These are phyloP conservation scores for Beauveria sp. DNA, from an alignment of 2,329 filamentous ascomycete species.

Conservation along the genomic window DNA sequence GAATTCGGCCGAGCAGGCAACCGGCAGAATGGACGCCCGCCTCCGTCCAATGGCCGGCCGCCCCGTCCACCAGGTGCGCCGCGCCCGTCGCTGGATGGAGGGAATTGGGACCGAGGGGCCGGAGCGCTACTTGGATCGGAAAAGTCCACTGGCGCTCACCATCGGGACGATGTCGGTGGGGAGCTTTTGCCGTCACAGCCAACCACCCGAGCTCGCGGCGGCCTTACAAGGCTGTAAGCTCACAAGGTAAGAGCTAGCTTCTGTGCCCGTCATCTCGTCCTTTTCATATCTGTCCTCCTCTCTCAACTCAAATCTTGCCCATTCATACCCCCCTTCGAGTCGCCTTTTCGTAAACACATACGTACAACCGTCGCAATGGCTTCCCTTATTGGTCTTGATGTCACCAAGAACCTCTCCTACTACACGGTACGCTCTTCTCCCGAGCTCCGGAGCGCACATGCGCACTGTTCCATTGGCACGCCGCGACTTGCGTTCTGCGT, in stretches of 20 bases:
- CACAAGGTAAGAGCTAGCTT: too few species aligned
- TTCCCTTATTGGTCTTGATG: constrained; percentile 26
- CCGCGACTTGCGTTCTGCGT: neutral
- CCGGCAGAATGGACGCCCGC: neutral
- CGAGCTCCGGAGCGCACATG: neutral
- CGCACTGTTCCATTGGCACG: neutral
- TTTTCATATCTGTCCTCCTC: neutral
- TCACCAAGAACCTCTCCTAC: constrained; percentile 24
- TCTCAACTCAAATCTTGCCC: neutral
- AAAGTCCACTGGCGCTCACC: neutral
- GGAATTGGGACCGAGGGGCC: neutral
- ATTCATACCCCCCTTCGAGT: neutral
- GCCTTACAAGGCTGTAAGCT: too few species aligned
- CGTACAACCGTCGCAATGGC: constrained; percentile 15
- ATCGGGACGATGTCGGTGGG: neutral
- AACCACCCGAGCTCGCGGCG: too few species aligned
- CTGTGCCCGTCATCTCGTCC: too few species aligned
- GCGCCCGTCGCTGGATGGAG: neutral
- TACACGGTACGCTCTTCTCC: constrained; percentile 9
- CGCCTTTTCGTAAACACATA: neutral
- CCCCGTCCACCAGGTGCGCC: neutral
- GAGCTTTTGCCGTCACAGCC: too few species aligned
- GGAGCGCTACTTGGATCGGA: neutral
- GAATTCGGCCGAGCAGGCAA: neutral
- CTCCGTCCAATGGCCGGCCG: neutral